Conservation (phyloP, 495 filamentous ascomycete genomes). For the Lindgomyces ingoldianus region DNA sequence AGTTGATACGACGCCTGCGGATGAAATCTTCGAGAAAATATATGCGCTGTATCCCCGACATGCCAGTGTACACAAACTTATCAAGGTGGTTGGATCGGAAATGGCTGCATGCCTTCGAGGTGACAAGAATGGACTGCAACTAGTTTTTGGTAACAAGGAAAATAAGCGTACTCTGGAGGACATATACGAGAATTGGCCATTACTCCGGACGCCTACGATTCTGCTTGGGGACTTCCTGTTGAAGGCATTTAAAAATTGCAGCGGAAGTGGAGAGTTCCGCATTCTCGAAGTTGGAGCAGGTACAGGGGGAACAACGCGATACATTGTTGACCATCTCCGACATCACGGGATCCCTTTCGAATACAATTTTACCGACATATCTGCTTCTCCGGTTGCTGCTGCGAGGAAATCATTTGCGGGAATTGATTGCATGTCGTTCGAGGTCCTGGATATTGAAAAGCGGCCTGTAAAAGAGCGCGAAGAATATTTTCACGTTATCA, state of each 20-base stretch:
- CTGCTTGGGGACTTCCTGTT: neutral
- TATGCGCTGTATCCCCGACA: neutral
- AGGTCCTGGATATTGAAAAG: slow-evolving; percentile 18
- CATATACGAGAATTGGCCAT: neutral
- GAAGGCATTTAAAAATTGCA: neutral
- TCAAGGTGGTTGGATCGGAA: neutral
- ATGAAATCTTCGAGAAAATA: neutral
- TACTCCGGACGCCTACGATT: neutral
- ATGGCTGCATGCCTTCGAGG: neutral
- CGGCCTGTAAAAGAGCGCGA: slow-evolving; percentile 27
- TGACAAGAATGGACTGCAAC: neutral
- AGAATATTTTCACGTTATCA: slow-evolving; percentile 42
- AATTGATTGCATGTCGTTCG: slow-evolving; percentile 25
- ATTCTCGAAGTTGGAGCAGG: slow-evolving; percentile 13
- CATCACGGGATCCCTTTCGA: slow-evolving; percentile 32
- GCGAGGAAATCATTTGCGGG: slow-evolving; percentile 34
- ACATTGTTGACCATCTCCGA: neutral
- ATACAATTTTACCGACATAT: slow-evolving; percentile 51
- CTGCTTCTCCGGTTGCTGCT: slow-evolving; percentile 37
- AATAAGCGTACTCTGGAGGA: neutral
- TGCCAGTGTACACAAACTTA: neutral
- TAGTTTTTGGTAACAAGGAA: neutral
- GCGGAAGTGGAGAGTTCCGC: neutral
- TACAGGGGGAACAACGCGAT: slow-evolving; percentile 2
- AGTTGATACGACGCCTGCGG: neutral